Conservation (phyloP, 306 rosid genomes). For the Glycyrrhiza uralensis region DNA sequence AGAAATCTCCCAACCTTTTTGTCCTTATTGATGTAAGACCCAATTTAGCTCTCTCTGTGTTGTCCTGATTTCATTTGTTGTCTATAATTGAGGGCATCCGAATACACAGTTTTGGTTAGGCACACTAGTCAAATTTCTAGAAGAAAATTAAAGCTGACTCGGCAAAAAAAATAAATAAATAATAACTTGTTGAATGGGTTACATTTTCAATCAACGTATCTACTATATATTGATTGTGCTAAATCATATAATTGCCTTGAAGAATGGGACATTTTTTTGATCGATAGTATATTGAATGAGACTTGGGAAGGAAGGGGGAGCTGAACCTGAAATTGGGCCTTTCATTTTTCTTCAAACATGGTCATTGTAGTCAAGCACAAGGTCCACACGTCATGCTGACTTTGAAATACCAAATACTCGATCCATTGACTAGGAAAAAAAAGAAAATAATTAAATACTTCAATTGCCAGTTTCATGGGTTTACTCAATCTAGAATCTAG, state of each 20-base stretch:
- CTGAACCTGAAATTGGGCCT: conserved; percentile 1
- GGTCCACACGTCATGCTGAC: not conserved
- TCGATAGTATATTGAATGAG: not conserved
- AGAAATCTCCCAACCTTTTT: conserved; percentile 6
- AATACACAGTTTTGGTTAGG: conserved; percentile 23
- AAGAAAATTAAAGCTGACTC: not conserved
- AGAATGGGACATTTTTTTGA: not conserved
- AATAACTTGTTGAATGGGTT: not conserved
- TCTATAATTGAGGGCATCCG: not conserved
- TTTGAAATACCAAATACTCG: not conserved
- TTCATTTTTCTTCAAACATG: not conserved
- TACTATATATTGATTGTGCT: not conserved
- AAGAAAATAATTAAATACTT: not conserved
- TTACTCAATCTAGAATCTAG: not conserved
- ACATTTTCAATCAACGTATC: not conserved
- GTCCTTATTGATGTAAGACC: not conserved
- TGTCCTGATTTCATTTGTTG: not conserved
- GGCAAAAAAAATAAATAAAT: too few relatives aligned
- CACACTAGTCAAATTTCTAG: not conserved
- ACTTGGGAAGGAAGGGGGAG: conserved; percentile 31
- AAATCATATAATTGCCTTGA: not conserved
- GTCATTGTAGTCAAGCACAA: conserved; percentile 14
- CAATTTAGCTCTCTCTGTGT: not conserved
- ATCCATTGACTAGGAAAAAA: not conserved
- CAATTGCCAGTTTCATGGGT: not conserved